Evolutionary conservation across 2,329 filamentous ascomycete genomes (phyloP).

Genomic region (Talaromyces sp.): DNA sequence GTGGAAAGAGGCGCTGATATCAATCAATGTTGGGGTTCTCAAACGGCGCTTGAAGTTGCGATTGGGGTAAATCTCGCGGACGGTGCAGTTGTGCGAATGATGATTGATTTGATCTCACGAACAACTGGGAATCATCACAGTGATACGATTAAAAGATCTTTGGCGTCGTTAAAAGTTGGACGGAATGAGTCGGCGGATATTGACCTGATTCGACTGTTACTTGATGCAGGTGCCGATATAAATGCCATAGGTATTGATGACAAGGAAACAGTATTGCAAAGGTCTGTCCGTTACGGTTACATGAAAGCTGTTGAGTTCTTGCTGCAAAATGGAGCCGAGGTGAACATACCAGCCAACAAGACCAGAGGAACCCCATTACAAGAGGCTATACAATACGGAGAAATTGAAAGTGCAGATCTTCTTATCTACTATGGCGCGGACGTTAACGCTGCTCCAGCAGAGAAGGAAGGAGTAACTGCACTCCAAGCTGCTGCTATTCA

Average conservation of each 20-base stretch:
- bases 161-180: not conserved
- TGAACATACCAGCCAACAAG: not conserved
- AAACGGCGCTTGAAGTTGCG: not conserved
- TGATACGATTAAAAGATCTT: not conserved
- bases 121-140: not conserved
- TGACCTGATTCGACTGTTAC: not conserved
- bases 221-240: not conserved
- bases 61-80: not conserved
- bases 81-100: not conserved
- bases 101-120: not conserved
- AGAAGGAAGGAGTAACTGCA: not conserved
- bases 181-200: not conserved
- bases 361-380: not conserved
- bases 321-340: not conserved
- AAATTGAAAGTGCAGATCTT: not conserved
- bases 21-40: not conserved
- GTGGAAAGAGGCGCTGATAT: not conserved
- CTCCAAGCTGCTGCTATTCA: not conserved
- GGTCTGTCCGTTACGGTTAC: too few species aligned
- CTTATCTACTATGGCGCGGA: constrained; percentile 1
- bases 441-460: not conserved
- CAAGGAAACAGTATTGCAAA: not conserved
- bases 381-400: not conserved
- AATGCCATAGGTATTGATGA: not conserved
- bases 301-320: not conserved